A percentile compares a stretch with the other conserved stretches of the same genome.
phyloP scores from a whole-genome alignment of 169 alveolate species.

The Plasmodium sp. region DNA sequence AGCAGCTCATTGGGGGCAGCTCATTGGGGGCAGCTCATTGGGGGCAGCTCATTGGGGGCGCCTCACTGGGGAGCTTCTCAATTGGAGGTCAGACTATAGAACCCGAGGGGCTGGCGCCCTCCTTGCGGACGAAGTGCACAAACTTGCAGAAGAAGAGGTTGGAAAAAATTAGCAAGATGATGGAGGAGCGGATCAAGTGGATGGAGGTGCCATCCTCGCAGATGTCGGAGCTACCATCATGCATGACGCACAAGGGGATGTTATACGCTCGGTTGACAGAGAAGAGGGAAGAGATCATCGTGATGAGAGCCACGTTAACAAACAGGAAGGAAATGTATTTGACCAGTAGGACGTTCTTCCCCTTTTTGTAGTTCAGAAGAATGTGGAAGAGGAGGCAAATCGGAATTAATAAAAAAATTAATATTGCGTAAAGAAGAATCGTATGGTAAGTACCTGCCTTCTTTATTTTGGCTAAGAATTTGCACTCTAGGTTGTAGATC shows the following conservation, averaged over 20 bases:
- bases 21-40: too few species aligned
- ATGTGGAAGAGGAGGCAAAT: not conserved
- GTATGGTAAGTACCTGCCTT: constrained; percentile 49
- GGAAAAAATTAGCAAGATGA: constrained; percentile 42
- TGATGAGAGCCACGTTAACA: constrained; percentile 40
- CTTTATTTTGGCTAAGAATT: constrained; percentile 39
- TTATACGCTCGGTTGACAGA: constrained; percentile 44
- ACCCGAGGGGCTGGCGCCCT: not conserved
- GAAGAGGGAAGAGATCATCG: constrained; percentile 39
- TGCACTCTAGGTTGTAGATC: constrained; percentile 69
- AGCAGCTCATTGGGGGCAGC: too few species aligned
- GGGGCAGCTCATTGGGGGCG: too few species aligned
- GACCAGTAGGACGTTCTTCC: not conserved
- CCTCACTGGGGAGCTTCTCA: not conserved
- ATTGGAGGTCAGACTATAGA: not conserved
- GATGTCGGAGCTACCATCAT: constrained; percentile 73
- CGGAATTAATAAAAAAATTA: constrained; percentile 35
- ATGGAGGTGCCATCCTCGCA: constrained; percentile 53
- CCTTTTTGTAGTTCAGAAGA: not conserved
- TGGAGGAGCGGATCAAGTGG: constrained; percentile 29
- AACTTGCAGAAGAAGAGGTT: constrained; percentile 56
- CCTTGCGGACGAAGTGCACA: constrained; percentile 1
- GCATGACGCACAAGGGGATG: constrained; percentile 67
- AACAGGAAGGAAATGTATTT: constrained; percentile 48
- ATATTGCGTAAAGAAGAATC: constrained; percentile 32